Base-by-base conservation (phyloP, 2,329 filamentous ascomycete species). In the Didymosphaeria variabile region DNA sequence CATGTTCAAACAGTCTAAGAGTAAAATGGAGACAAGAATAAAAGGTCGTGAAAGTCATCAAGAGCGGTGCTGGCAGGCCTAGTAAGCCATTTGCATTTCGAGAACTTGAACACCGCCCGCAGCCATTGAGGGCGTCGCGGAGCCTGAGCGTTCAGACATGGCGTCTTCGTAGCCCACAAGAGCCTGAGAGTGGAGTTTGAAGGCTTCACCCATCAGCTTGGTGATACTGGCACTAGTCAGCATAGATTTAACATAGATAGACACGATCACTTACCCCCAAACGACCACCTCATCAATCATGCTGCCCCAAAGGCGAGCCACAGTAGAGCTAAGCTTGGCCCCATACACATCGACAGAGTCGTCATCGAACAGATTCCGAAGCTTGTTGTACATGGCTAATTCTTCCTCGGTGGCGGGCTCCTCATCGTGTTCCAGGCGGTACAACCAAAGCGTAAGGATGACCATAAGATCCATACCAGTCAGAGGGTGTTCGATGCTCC, bases 201-300 rank as follows among this genome's bases (percentile, higher is more conserved):
- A 98, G 55, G 95, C 94, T 81, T 98, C 95, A 73, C 95, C 95
- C 91, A 98, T 97, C 54, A 98, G 88, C 77, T 96, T 93, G 71
- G 92, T 94, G 76, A 96, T 94, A 60, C 92, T 94, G 73, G 26
- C 42, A 32, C 53, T 51, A 55, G 79, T 89, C 83, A 88, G 86
- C 68, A 66, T 53, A 8, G 52, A 32, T 36, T 58, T 55, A 53
- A 46, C 38, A 1, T 7, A 23, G n/a, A 19, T 26, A 17, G 26
- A 19, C 31, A 32, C 29, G n/a, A 74, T 64, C 55, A 91, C 93
- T 88, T 90, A 97, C 93, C 95, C 95, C 95, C 95, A 98, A 63
- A 99, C 95, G 70, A 98, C 94, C 65, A 98, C 95, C 81, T 97
- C 95, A 77, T 98, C 95, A 67, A 98, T 89, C 91, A 98, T 97